phyloP scores from a whole-genome alignment of 192 early-diverging fungal species.

The Lobosporangium transversale region DNA sequence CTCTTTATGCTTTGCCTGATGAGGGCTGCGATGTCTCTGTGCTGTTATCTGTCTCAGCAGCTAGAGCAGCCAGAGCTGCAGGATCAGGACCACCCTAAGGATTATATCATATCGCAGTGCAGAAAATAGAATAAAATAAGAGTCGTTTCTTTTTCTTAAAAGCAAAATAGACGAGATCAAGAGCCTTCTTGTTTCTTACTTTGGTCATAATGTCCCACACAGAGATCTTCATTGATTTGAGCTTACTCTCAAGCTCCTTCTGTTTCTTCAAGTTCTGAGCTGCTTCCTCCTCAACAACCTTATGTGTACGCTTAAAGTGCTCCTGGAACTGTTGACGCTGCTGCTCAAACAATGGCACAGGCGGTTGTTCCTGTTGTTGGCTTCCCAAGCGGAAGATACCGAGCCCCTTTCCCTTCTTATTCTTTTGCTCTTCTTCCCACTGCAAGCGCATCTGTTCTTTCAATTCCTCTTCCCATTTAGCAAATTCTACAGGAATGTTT shows the following conservation, averaged over 20 bases:
- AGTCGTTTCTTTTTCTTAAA: too few relatives aligned
- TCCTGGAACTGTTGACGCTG: conserved; percentile 69
- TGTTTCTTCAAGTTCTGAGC: conserved; percentile 78
- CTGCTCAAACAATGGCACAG: conserved; percentile 68
- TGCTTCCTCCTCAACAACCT: conserved; percentile 72
- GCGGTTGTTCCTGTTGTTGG: conserved; percentile 71
- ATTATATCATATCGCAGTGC: too few relatives aligned
- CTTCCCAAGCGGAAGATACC: conserved; percentile 61
- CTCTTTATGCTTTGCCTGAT: too few relatives aligned
- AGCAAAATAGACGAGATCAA: too few relatives aligned
- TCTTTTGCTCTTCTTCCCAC: conserved; percentile 71
- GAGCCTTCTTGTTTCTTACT: too few relatives aligned
- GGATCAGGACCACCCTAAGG: conserved; percentile 50
- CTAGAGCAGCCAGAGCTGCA: conserved; percentile 32
- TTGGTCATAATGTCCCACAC: conserved; percentile 84
- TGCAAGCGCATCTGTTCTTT: conserved; percentile 68
- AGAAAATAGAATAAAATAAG: neutral
- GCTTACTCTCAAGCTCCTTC: conserved; percentile 72
- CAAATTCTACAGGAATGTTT: conserved; percentile 76
- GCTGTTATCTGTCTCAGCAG: conserved; percentile 8
- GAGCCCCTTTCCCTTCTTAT: conserved; percentile 62
- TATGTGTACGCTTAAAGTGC: conserved; percentile 74
- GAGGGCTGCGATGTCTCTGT: conserved; percentile 2
- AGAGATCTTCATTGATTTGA: conserved; percentile 91
- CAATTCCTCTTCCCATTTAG: conserved; percentile 73